These are phyloP conservation scores for Codiaeum variegatum DNA, from an alignment of 441 rosid species.

Conservation along the genomic window DNA sequence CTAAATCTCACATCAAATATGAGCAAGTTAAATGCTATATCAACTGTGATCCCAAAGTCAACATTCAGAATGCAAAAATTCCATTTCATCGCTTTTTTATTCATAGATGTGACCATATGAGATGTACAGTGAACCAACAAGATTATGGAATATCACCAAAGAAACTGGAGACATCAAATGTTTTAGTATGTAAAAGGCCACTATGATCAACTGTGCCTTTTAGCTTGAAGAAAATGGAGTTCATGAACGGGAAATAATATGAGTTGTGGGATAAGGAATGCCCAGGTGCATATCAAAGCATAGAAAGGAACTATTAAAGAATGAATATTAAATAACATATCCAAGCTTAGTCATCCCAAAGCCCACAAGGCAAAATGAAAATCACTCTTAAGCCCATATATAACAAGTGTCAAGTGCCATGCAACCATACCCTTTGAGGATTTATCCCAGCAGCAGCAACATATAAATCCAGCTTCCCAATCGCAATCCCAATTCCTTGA, in stretches of 20 bases:
- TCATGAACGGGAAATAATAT: background rate
- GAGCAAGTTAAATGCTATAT: background rate
- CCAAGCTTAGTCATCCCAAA: background rate
- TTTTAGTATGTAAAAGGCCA: background rate
- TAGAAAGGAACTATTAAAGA: background rate
- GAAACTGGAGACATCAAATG: background rate
- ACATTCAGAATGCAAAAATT: background rate
- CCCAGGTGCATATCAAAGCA: background rate
- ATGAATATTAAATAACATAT: background rate
- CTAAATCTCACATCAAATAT: background rate
- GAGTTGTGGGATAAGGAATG: background rate
- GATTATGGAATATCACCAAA: background rate
- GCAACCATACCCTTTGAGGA: slow-evolving; percentile 78
- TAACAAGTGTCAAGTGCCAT: background rate
- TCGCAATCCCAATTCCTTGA: slow-evolving; percentile 94
- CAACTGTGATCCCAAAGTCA: background rate
- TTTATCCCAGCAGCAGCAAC: slow-evolving; percentile 99
- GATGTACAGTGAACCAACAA: background rate
- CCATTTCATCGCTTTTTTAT: background rate
- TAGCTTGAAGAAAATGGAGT: background rate
- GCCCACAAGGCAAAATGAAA: background rate
- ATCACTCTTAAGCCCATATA: background rate
- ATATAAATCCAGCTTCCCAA: slow-evolving; percentile 95
- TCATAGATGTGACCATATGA: background rate
- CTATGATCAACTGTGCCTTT: background rate